phyloP scores from a whole-genome alignment of 2,329 filamentous ascomycete genomes.

The Boeremia lycopersici region DNA sequence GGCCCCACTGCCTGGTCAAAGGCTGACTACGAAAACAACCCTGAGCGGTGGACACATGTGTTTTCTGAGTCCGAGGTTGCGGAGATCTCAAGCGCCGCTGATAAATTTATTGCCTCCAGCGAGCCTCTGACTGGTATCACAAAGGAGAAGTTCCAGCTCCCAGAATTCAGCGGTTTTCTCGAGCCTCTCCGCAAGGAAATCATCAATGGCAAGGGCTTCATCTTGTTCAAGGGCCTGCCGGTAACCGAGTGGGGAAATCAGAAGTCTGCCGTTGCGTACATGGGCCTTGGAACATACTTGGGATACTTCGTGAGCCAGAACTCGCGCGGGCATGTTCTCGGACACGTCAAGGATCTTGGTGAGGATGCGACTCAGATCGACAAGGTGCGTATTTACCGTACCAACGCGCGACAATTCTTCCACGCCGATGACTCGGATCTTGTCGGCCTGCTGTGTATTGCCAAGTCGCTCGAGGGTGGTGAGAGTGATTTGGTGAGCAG shows the following conservation, averaged over 20 bases:
- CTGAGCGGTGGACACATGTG: conserved; percentile 74
- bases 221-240: conserved; percentile 86
- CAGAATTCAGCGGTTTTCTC: conserved; percentile 61
- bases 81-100: conserved; percentile 70
- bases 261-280: conserved; percentile 76
- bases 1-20: conserved; percentile 76
- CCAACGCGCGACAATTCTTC: conserved; percentile 84
- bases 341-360: conserved; percentile 87
- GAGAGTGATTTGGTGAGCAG: conserved; percentile 81
- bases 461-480: conserved; percentile 78
- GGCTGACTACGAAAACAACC: conserved; percentile 66
- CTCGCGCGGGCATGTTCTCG: conserved; percentile 80
- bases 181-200: conserved; percentile 65
- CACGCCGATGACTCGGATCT: conserved; percentile 84
- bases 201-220: conserved; percentile 87
- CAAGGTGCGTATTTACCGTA: conserved; percentile 88
- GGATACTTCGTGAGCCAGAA: conserved; percentile 91
- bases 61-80: conserved; percentile 70
- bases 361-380: conserved; percentile 83
- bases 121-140: conserved; percentile 74
- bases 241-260: conserved; percentile 75
- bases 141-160: conserved; percentile 68
- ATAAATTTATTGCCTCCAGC: conserved; percentile 69
- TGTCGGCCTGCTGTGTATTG: conserved; percentile 81
- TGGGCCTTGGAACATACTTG: conserved; percentile 82